Conservation (phyloP, 2,329 filamentous ascomycete genomes). For the Colletotrichum cordylinicola region DNA sequence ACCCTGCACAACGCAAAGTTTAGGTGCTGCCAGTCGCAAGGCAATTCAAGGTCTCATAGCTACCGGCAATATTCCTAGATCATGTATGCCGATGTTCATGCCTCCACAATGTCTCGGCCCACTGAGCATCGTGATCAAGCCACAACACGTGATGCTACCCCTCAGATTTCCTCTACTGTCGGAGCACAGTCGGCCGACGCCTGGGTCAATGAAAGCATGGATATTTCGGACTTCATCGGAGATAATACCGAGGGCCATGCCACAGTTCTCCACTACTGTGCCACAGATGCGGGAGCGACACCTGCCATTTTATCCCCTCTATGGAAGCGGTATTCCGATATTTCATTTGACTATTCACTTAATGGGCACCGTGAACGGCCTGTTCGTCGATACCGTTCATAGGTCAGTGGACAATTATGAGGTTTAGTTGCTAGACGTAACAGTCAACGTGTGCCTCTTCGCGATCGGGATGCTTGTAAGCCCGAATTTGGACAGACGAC, state of each 20-base stretch:
- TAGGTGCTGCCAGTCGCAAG: background rate
- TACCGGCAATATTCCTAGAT: background rate
- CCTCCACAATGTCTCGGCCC: background rate
- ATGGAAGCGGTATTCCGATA: background rate
- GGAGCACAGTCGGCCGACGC: background rate
- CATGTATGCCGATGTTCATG: background rate
- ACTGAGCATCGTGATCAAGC: background rate
- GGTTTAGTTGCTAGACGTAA: background rate
- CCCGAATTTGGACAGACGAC: background rate
- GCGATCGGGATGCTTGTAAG: background rate
- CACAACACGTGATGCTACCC: background rate
- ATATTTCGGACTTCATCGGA: background rate
- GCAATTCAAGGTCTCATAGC: background rate
- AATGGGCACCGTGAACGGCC: background rate
- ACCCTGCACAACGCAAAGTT: background rate
- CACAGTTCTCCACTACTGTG: background rate
- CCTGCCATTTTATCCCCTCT: background rate
- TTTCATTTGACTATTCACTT: background rate
- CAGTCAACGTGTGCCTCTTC: background rate
- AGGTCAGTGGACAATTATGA: background rate
- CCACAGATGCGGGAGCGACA: background rate
- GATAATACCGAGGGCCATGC: background rate
- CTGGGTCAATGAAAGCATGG: background rate
- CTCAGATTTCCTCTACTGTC: background rate
- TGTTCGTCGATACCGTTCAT: background rate